Conservation (phyloP, 768 basidiomycete genomes). For the Xanthoconium purpureum region DNA sequence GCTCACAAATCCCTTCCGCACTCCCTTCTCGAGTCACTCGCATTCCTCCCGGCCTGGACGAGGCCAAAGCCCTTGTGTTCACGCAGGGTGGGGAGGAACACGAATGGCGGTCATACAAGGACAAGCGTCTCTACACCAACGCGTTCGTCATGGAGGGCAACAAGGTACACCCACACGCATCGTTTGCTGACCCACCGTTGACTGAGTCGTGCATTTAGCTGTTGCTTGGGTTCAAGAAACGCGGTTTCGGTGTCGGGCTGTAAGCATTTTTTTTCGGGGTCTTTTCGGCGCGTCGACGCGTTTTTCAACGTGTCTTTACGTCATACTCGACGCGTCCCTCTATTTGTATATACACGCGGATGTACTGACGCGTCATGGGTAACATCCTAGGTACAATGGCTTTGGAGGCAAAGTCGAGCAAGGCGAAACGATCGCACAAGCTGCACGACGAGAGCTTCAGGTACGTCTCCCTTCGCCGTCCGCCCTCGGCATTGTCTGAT, state of each 20-base stretch:
- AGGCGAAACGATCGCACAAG: slow-evolving; percentile 63
- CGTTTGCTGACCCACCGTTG: background rate
- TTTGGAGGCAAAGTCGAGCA: slow-evolving; percentile 87
- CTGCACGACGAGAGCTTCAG: slow-evolving; percentile 74
- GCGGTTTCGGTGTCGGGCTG: slow-evolving; percentile 69
- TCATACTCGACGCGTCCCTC: too few species aligned
- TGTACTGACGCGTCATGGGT: background rate
- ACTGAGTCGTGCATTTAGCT: slow-evolving; percentile 42
- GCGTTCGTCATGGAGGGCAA: slow-evolving; percentile 58
- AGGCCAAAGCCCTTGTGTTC: slow-evolving; percentile 24
- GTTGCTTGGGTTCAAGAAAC: slow-evolving; percentile 74
- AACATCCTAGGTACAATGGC: slow-evolving; percentile 66
- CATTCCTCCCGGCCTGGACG: slow-evolving; percentile 44
- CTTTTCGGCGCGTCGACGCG: too few species aligned
- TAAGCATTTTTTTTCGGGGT: slow-evolving; percentile 28
- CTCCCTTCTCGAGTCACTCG: slow-evolving; percentile 2
- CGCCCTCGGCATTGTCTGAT: background rate
- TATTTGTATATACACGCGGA: too few species aligned
- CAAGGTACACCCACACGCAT: slow-evolving; percentile 35
- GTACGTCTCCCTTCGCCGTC: slow-evolving; percentile 31
- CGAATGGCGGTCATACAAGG: slow-evolving; percentile 47
- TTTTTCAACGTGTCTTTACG: too few species aligned
- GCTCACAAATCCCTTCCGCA: background rate
- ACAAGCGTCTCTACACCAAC: slow-evolving; percentile 59
- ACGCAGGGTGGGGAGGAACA: slow-evolving; percentile 39